Evolutionary conservation across 768 basidiomycete genomes (phyloP), one percentile per base, ranked within the genome.

Genomic region (Pleurotus ostreatus): DNA sequence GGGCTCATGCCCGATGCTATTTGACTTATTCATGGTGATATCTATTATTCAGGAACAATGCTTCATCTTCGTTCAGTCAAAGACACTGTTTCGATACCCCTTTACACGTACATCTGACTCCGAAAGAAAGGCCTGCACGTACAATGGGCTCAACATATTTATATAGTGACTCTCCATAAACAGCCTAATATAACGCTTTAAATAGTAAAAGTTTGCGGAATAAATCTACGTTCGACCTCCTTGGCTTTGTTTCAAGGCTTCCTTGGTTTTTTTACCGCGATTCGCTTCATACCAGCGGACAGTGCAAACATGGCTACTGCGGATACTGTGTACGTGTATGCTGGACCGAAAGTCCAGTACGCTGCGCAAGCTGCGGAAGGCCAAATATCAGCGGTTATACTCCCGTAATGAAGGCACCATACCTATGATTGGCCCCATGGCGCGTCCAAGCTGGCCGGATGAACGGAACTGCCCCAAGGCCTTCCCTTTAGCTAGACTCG

Each of bases 391-490:
- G 51, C 43, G 46, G 45, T 12, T 30, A 47, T 51, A 37, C 30
- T 18, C 41, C 12, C 57, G 30, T 4, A 38, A 16, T 18, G 37
- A 30, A 64, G 46, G 55, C 37, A 64, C 61, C 85, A 49, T 70
- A 85, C 93, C 93, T n/a, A 95, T 74, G 4, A 98, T 68, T 4
- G 96, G 96, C 0, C 96, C 96, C 38, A 97, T 75, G 3, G 96
- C 95, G 56, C 96, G 82, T 3, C 96, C 96, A 40, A 98, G 80
- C 68, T 98, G 96, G 16, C 96, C 96, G n/a, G 89, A 83, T n/a
- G 60, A 60, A 22, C 60, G 60, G 26, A 60, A 60, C 22, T 55
- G 13, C 30, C 60, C 60, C 25, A 60, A 40, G 23, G 60, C 60
- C 39, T 45, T 55, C 18, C 94, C 96, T 66, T 94, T 92, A 4